phyloP scores from a whole-genome alignment of 73 alveolate species.

The Paramecium caudatum region DNA sequence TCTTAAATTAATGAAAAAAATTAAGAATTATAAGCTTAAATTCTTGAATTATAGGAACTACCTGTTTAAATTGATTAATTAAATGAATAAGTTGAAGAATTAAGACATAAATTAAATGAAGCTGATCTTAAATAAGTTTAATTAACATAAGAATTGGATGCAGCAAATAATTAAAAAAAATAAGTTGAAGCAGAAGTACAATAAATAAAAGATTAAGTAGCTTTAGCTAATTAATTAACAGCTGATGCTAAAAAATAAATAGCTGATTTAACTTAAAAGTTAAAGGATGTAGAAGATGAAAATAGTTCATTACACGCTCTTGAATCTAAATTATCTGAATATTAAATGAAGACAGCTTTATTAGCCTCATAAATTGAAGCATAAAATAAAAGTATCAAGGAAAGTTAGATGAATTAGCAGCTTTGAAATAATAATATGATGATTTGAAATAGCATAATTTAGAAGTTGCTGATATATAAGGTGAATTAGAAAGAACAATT shows the following conservation, averaged over 20 bases:
- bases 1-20: slow-evolving; percentile 37
- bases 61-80: slow-evolving; percentile 1
- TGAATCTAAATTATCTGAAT: slow-evolving; percentile 29
- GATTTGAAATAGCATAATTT: slow-evolving; percentile 9
- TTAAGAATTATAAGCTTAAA: slow-evolving; percentile 1
- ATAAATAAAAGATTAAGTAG: neutral
- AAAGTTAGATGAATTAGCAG: neutral
- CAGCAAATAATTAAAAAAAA: neutral
- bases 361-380: slow-evolving; percentile 51
- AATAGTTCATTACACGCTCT: neutral
- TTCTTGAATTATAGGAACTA: neutral
- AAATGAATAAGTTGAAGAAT: neutral
- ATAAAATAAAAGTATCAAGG: slow-evolving; percentile 24
- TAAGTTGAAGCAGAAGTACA: neutral
- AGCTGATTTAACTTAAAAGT: neutral
- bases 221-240: neutral
- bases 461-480: slow-evolving; percentile 30
- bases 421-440: slow-evolving; percentile 2
- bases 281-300: slow-evolving; percentile 43
- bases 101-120: slow-evolving; percentile 46
- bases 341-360: slow-evolving; percentile 40
- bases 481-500: slow-evolving; percentile 27
- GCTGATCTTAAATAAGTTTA: slow-evolving; percentile 39
- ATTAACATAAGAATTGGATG: slow-evolving; percentile 40
- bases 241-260: slow-evolving; percentile 1